Evolutionary conservation across 257 asterid species (phyloP).

Genomic region (Rauvolfia tetraphylla): DNA sequence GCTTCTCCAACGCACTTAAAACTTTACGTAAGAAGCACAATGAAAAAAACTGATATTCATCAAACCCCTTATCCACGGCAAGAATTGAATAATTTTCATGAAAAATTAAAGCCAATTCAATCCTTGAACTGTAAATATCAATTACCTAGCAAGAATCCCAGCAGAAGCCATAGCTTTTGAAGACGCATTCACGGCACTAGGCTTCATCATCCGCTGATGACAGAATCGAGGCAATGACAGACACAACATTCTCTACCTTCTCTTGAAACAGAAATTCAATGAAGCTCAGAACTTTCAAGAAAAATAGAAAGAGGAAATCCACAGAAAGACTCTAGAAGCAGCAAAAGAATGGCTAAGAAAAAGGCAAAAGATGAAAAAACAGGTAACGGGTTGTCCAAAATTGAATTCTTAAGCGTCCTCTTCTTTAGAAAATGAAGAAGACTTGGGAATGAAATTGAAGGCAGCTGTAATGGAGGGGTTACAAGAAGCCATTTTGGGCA

Average conservation of each 20-base stretch:
- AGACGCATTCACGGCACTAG: slow-evolving; percentile 29
- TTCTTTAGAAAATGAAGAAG: slow-evolving; percentile 27
- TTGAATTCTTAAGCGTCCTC: slow-evolving; percentile 25
- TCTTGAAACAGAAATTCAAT: slow-evolving; percentile 9
- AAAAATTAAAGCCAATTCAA: slow-evolving; percentile 16
- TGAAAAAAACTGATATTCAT: slow-evolving; percentile 6
- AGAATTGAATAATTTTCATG: slow-evolving; percentile 13
- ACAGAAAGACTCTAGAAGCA: slow-evolving; percentile 28
- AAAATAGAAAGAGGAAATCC: slow-evolving; percentile 18
- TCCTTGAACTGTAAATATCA: slow-evolving; percentile 10
- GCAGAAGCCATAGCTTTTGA: slow-evolving; percentile 33
- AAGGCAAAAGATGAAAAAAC: slow-evolving; percentile 4
- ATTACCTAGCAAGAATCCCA: slow-evolving; percentile 53
- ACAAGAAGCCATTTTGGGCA: slow-evolving; percentile 39
- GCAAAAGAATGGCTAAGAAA: slow-evolving; percentile 18
- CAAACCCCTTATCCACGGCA: slow-evolving; percentile 21
- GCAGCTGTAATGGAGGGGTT: slow-evolving; percentile 30
- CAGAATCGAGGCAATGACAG: slow-evolving; percentile 38
- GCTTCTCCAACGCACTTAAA: slow-evolving; percentile 38
- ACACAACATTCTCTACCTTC: slow-evolving; percentile 41
- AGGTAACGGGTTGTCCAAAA: slow-evolving; percentile 20
- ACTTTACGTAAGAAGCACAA: slow-evolving; percentile 34
- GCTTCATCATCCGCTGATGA: slow-evolving; percentile 34
- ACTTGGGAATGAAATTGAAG: slow-evolving; percentile 26
- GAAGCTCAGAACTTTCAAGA: slow-evolving; percentile 21